These are phyloP conservation scores for Paradendryphiella salina DNA, from an alignment of 2,329 filamentous ascomycete genomes.

Conservation along the genomic window DNA sequence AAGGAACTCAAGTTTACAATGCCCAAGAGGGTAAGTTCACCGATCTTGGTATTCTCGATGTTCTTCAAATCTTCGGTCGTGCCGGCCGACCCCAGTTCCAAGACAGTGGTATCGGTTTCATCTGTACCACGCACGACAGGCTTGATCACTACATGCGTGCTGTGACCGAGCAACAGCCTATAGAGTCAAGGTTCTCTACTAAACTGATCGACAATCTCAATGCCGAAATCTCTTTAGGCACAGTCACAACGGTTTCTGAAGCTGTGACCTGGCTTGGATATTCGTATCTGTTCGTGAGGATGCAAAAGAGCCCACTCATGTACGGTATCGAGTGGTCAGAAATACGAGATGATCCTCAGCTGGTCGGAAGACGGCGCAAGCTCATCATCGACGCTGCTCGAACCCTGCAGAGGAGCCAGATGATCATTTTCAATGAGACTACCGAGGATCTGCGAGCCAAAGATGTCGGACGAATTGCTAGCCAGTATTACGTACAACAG, in stretches of 20 bases:
- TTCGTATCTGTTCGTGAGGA: constrained; percentile 94
- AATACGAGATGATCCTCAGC: constrained; percentile 80
- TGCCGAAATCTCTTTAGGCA: constrained; percentile 89
- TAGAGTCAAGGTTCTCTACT: constrained; percentile 93
- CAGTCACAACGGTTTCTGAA: constrained; percentile 90
- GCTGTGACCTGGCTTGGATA: constrained; percentile 98
- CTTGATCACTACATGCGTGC: constrained; percentile 87
- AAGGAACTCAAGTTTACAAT: constrained; percentile 96
- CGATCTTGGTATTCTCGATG: constrained; percentile 93
- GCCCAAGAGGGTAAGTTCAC: constrained; percentile 96
- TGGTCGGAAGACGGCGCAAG: constrained; percentile 82
- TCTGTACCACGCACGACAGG: constrained; percentile 94
- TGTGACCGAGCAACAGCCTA: constrained; percentile 93
- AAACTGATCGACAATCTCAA: constrained; percentile 97
- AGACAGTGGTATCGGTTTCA: constrained; percentile 96
- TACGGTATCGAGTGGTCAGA: constrained; percentile 97
- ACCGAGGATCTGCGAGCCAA: constrained; percentile 94
- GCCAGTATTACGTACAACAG: constrained; percentile 94
- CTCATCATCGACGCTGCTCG: constrained; percentile 86
- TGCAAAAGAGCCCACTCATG: constrained; percentile 86
- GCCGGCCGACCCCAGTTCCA: constrained; percentile 97
- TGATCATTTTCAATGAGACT: constrained; percentile 97
- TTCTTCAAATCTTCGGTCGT: constrained; percentile 97
- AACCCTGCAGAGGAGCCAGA: constrained; percentile 88
- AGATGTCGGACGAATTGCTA: constrained; percentile 93